These are phyloP conservation scores for Golubevia sp. DNA, from an alignment of 1,284 basidiomycete species.

Conservation along the genomic window DNA sequence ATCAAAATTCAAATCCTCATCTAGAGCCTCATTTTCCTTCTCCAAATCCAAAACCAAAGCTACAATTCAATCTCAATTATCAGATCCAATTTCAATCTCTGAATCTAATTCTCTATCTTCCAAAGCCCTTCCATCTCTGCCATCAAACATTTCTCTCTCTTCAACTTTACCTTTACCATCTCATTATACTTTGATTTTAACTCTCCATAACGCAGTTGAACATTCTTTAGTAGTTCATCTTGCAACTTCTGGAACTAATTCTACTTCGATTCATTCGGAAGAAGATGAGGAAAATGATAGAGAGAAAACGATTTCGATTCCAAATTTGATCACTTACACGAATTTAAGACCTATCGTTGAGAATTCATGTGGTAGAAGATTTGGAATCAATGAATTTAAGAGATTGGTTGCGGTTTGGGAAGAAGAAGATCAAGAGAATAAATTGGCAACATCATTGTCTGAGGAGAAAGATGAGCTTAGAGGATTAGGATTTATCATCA, in stretches of 20 bases:
- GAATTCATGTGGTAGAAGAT: constrained; percentile 30
- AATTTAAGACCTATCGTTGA: constrained; percentile 47
- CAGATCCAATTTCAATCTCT: background rate
- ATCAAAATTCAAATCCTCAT: constrained; percentile 21
- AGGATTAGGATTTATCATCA: constrained; percentile 40
- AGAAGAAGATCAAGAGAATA: background rate
- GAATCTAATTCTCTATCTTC: background rate
- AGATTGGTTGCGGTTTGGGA: constrained; percentile 42
- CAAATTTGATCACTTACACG: constrained; percentile 41
- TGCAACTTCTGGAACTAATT: constrained; percentile 38
- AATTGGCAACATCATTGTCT: constrained; percentile 15
- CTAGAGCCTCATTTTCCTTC: constrained; percentile 8
- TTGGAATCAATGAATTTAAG: constrained; percentile 29
- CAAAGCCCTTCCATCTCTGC: constrained; percentile 5
- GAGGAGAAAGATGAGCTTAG: constrained; percentile 14
- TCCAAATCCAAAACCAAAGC: background rate
- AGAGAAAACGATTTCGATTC: constrained; percentile 27
- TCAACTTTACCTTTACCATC: constrained; percentile 28
- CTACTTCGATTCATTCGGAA: constrained; percentile 12
- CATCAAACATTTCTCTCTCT: constrained; percentile 15
- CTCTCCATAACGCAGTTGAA: constrained; percentile 42
- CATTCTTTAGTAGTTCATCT: constrained; percentile 51
- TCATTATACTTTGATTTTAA: constrained; percentile 30
- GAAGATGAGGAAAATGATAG: constrained; percentile 9
- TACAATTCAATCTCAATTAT: background rate